Percentiles rank a stretch among this genome's conserved stretches.
Evolutionary conservation across 768 basidiomycete genomes (phyloP).

Genomic region (Amanita brunnescens): DNA sequence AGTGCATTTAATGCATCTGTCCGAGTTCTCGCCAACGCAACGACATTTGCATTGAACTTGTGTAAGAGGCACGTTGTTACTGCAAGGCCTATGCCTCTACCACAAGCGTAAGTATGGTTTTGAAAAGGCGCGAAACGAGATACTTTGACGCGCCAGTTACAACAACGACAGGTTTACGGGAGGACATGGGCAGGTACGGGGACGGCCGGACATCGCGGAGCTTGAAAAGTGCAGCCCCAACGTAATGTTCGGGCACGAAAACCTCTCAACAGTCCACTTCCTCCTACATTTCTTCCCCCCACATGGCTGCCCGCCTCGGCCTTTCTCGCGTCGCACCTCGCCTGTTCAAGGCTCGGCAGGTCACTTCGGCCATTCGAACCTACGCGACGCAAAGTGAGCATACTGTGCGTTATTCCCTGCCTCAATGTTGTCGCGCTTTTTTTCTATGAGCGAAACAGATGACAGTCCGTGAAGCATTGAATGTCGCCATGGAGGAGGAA

Average conservation of each 20-base stretch:
- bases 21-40: conserved; percentile 65
- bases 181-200: neutral
- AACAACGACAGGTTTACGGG: conserved; percentile 47
- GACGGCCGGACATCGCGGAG: conserved; percentile 8
- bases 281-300: too few species aligned
- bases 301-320: conserved; percentile 57
- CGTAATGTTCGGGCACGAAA: neutral
- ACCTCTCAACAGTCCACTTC: conserved; percentile 5
- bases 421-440: neutral
- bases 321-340: conserved; percentile 57
- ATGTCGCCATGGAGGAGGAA: conserved; percentile 98
- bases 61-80: conserved; percentile 58
- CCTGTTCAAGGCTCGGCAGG: conserved; percentile 41
- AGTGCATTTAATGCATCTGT: conserved; percentile 48
- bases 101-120: conserved; percentile 3
- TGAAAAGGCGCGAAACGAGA: conserved; percentile 4
- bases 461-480: conserved; percentile 98
- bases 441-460: too few species aligned
- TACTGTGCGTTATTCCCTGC: conserved; percentile 22
- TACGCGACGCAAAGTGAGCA: conserved; percentile 54
- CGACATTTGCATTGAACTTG: conserved; percentile 56
- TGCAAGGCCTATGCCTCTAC: conserved; percentile 70
- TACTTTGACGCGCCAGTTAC: conserved; percentile 85
- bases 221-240: conserved; percentile 13
- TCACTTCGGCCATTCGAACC: conserved; percentile 36